These are phyloP conservation scores for Omphalea diandra DNA, from an alignment of 441 rosid genomes.

Conservation along the genomic window DNA sequence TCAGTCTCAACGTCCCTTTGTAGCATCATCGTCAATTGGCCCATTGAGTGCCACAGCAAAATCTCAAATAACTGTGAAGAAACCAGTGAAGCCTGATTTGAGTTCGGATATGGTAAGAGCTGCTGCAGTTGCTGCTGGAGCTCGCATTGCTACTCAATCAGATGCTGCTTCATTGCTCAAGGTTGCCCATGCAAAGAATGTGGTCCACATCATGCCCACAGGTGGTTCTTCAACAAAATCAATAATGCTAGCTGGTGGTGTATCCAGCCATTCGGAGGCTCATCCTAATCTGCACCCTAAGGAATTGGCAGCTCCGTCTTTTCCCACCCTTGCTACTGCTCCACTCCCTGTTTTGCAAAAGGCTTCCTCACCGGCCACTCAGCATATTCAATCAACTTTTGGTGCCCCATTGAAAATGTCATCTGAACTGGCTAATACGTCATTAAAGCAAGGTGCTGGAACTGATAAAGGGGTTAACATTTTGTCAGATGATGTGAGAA, in stretches of 20 bases:
- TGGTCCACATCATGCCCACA: conserved; percentile 49
- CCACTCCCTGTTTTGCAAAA: conserved; percentile 35
- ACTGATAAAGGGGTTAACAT: conserved; percentile 25
- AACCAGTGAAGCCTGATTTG: conserved; percentile 38
- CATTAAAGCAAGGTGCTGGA: conserved; percentile 36
- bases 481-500: conserved; percentile 30
- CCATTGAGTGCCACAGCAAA: conserved; percentile 36
- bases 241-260: conserved; percentile 33
- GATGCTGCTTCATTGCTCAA: conserved; percentile 61
- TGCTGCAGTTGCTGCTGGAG: conserved; percentile 83
- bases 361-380: conserved; percentile 34
- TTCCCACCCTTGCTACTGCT: conserved; percentile 32
- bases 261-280: conserved; percentile 38
- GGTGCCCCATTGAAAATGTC: conserved; percentile 22
- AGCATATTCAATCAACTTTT: conserved; percentile 32
- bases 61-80: conserved; percentile 46
- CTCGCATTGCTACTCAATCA: conserved; percentile 67
- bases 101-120: conserved; percentile 65
- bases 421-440: conserved; percentile 35
- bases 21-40: conserved; percentile 33
- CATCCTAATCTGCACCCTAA: conserved; percentile 37
- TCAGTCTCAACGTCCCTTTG: conserved; percentile 40
- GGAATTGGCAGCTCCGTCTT: conserved; percentile 30
- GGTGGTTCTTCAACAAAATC: conserved; percentile 46
- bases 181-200: conserved; percentile 68